Base-by-base conservation (phyloP, 805 yeast genomes). In the Suhomyces sp. region DNA sequence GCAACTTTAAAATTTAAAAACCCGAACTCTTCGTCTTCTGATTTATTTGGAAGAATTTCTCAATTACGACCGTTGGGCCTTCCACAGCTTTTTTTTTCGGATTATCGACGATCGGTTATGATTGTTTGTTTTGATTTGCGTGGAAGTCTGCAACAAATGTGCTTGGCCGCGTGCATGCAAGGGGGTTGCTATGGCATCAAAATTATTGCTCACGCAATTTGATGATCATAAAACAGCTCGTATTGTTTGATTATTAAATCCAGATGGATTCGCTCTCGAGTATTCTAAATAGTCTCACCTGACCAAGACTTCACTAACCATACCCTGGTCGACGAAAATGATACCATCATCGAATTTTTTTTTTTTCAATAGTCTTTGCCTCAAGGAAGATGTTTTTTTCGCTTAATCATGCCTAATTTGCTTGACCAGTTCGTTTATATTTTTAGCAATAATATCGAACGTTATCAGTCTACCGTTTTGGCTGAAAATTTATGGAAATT, bases 121-220 rank as follows among this genome's bases (percentile, higher is more conserved):
- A 29, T 27, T 44, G 33, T 17, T 13, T 37, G 22, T 31, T 31
- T 31, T 31, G 15, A n/a, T 19, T 24, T 15, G 33, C 24, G 13
- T 43, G 46, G 46, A 43, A 43, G 33, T 43, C 46, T 43, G 46
- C 46, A 43, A 13, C 20, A 22, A 12, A n/a, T 43, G 9, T 15
- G 35, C 46, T 13, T n/a, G 35, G n/a, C 22, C 13, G 41, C 13
- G 20, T 15, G 41, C 41, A 37, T 17, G 41, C 41, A 21, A 37
- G 41, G 41, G 35, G 41, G 41, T 37, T 37, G 41, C 41, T 37
- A 37, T 19, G 21, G 41, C 22, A 37, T 19, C 41, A 37, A 17
- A 15, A 6, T 37, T 17, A 37, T 37, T 17, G 41, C 20, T 37
- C 17, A n/a, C 8, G 35, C 35, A 31, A 31, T 31, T n/a, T 8